A percentile compares a stretch with the other conserved stretches of the same genome.
Evolutionary conservation across 441 rosid genomes (phyloP).

Genomic region (Corymbia citriodora): DNA sequence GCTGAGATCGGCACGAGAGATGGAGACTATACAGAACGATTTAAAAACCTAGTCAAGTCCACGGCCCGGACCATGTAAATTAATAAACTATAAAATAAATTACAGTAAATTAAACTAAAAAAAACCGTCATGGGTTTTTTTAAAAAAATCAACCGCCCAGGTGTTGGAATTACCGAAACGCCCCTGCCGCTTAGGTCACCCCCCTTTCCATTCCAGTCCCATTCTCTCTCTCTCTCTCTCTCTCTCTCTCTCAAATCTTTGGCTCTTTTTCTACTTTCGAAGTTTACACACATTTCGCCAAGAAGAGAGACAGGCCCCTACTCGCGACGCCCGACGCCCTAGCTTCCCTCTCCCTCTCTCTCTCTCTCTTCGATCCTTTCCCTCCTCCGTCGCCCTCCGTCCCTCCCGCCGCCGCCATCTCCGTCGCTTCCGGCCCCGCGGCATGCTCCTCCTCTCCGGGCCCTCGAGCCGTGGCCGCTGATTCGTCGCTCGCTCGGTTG

Average conservation of each 20-base stretch:
- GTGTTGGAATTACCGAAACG: not conserved
- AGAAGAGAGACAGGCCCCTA: not conserved
- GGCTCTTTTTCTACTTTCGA: not conserved
- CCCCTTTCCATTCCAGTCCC: not conserved
- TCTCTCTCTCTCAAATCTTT: not conserved
- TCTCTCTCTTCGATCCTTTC: not conserved
- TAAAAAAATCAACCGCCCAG: not conserved
- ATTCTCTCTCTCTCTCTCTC: not conserved
- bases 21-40: too few relatives aligned
- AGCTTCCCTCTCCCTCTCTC: not conserved
- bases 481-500: not conserved
- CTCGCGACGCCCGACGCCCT: not conserved
- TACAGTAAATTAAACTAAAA: too few relatives aligned
- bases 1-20: too few relatives aligned
- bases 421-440: not conserved
- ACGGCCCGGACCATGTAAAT: too few relatives aligned
- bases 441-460: not conserved
- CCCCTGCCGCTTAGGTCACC: not conserved
- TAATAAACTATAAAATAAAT: too few relatives aligned
- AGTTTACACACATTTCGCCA: not conserved
- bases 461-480: not conserved
- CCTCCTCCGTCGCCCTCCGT: not conserved
- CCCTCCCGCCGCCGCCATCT: not conserved
- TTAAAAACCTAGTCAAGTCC: too few relatives aligned
- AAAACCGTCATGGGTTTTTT: not conserved